These are phyloP conservation scores for Pyrenula massariospora DNA, from an alignment of 495 filamentous ascomycete genomes.

Conservation along the genomic window DNA sequence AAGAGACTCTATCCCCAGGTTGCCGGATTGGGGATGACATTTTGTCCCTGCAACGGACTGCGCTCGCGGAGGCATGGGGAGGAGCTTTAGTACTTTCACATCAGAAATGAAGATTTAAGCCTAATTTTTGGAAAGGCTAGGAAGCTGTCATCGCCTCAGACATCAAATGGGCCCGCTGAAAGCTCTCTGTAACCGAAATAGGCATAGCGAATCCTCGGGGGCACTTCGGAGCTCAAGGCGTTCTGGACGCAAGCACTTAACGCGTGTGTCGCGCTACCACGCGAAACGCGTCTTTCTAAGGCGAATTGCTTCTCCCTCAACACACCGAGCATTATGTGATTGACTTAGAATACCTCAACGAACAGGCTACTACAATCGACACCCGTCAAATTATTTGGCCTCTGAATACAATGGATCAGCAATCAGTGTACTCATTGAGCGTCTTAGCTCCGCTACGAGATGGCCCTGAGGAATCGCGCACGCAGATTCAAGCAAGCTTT, in stretches of 20 bases:
- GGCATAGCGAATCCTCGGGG: background rate
- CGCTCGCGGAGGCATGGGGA: background rate
- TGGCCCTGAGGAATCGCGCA: slow-evolving; percentile 47
- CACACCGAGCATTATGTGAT: too few relatives aligned
- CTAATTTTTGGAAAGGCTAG: too few relatives aligned
- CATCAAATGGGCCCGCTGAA: background rate
- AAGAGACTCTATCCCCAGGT: slow-evolving; percentile 1
- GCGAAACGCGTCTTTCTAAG: background rate
- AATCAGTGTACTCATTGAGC: slow-evolving; percentile 72
- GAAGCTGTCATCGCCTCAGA: too few relatives aligned
- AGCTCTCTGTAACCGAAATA: background rate
- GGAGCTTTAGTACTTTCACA: background rate
- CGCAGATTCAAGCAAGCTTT: slow-evolving; percentile 41
- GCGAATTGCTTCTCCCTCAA: too few relatives aligned
- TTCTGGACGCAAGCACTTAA: background rate
- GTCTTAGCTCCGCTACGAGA: slow-evolving; percentile 59
- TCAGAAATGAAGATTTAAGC: too few relatives aligned
- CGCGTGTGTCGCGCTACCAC: background rate
- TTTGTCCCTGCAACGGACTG: slow-evolving; percentile 17
- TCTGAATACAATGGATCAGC: slow-evolving; percentile 93
- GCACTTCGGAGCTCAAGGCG: background rate
- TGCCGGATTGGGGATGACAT: slow-evolving; percentile 44
- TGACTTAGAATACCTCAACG: too few relatives aligned
- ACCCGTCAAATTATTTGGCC: too few relatives aligned
- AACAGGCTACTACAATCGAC: too few relatives aligned